Conservation (phyloP, 179 eudicot species). For the Silene noctiflora region DNA sequence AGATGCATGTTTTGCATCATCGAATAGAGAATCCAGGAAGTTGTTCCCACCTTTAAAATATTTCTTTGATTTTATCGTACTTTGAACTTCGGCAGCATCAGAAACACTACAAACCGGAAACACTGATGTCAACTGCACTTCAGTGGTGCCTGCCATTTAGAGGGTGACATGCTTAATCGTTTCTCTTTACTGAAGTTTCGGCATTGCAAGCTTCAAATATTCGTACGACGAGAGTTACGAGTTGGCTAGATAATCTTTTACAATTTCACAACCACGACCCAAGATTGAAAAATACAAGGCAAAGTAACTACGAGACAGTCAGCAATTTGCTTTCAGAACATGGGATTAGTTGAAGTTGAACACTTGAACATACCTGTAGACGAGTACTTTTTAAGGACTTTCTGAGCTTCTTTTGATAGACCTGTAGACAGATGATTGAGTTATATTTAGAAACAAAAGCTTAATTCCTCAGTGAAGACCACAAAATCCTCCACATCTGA, state of each 20-base stretch:
- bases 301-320: constrained; percentile 3
- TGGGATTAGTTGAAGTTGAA: constrained; percentile 1
- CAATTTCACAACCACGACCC: not conserved
- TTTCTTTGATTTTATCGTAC: constrained; percentile 55
- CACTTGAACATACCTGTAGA: constrained; percentile 47
- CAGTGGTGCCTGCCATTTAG: constrained; percentile 48
- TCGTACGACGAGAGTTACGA: not conserved
- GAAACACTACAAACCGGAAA: constrained; percentile 49
- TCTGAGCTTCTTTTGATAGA: constrained; percentile 80
- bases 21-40: constrained; percentile 51
- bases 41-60: constrained; percentile 63
- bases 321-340: constrained; percentile 10
- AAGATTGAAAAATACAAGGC: not conserved
- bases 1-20: constrained; percentile 58
- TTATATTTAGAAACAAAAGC: not conserved
- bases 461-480: not conserved
- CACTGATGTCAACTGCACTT: constrained; percentile 53
- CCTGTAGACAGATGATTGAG: constrained; percentile 38
- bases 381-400: constrained; percentile 76
- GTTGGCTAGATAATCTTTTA: not conserved
- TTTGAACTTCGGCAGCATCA: constrained; percentile 59
- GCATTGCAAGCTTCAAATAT: not conserved
- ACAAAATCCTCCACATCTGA: not conserved
- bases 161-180: not conserved
- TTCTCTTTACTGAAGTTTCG: not conserved